These are phyloP conservation scores for Colletotrichum agaves DNA, from an alignment of 2,329 filamentous ascomycete genomes.

Conservation along the genomic window DNA sequence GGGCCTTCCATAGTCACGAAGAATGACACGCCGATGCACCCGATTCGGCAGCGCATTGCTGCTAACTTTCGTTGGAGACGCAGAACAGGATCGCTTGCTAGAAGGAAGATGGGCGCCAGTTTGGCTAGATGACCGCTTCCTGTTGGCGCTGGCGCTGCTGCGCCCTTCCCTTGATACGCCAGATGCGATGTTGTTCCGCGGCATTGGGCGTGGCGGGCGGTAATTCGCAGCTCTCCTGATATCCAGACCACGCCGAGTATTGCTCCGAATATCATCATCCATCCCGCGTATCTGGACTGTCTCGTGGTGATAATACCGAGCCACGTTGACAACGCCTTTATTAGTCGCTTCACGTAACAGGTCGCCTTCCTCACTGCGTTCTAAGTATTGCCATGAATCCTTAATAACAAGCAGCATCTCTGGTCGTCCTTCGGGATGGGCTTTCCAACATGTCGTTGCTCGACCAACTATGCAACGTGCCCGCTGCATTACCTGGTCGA, in stretches of 20 bases:
- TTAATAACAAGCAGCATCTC: slow-evolving; percentile 55
- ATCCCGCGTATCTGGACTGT: slow-evolving; percentile 48
- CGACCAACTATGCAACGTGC: slow-evolving; percentile 49
- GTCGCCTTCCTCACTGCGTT: slow-evolving; percentile 54
- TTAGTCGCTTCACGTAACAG: slow-evolving; percentile 50
- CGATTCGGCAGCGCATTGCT: slow-evolving; percentile 44
- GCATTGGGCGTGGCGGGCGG: slow-evolving; percentile 40
- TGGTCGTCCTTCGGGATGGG: slow-evolving; percentile 49
- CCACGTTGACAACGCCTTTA: slow-evolving; percentile 51
- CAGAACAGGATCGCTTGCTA: neutral
- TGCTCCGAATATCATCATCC: slow-evolving; percentile 49
- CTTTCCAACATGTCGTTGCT: slow-evolving; percentile 55
- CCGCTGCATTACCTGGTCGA: slow-evolving; percentile 50
- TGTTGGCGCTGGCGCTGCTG: slow-evolving; percentile 40
- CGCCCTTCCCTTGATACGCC: slow-evolving; percentile 9
- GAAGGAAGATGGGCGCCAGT: slow-evolving; percentile 40
- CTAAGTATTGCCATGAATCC: slow-evolving; percentile 55
- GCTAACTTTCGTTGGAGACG: neutral
- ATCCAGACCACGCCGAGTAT: slow-evolving; percentile 46
- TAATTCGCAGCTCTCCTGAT: slow-evolving; percentile 47
- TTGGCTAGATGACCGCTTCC: slow-evolving; percentile 45
- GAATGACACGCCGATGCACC: slow-evolving; percentile 53
- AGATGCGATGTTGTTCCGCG: slow-evolving; percentile 20
- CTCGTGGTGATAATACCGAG: slow-evolving; percentile 55
- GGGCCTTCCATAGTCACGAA: slow-evolving; percentile 52